phyloP scores from a whole-genome alignment of 305 asterid species.

The Fraxinus xanthoxyloides region DNA sequence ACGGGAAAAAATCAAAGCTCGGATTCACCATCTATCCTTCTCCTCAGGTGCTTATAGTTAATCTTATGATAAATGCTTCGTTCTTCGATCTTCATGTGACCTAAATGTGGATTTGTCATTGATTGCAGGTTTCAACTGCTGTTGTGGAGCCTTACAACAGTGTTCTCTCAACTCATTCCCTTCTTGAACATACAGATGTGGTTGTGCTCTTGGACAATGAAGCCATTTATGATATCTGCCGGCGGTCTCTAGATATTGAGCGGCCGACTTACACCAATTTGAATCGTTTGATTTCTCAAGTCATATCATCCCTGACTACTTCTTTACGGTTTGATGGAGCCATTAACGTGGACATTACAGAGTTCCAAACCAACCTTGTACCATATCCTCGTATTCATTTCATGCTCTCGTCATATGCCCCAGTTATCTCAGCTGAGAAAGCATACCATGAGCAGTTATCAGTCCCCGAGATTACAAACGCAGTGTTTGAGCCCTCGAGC shows the following conservation, averaged over 20 bases:
- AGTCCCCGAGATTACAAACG: slow-evolving; percentile 51
- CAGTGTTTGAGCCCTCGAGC: slow-evolving; percentile 54
- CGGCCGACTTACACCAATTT: slow-evolving; percentile 62
- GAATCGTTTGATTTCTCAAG: slow-evolving; percentile 60
- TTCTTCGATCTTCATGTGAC: not conserved
- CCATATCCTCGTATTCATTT: slow-evolving; percentile 59
- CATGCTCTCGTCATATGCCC: slow-evolving; percentile 56
- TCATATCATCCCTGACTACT: slow-evolving; percentile 61
- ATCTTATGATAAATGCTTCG: not conserved
- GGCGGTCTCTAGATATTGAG: slow-evolving; percentile 62
- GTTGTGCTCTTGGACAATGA: slow-evolving; percentile 57
- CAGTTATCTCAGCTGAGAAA: slow-evolving; percentile 54
- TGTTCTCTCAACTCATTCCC: slow-evolving; percentile 64
- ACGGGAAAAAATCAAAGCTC: slow-evolving; percentile 48
- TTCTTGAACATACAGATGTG: slow-evolving; percentile 64
- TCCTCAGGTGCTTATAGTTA: slow-evolving; percentile 36
- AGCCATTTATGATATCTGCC: slow-evolving; percentile 64
- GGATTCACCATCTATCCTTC: slow-evolving; percentile 52
- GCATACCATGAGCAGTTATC: slow-evolving; percentile 60
- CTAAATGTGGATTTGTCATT: not conserved
- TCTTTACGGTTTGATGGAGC: slow-evolving; percentile 70
- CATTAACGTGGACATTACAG: slow-evolving; percentile 46
- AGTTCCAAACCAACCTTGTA: slow-evolving; percentile 56
- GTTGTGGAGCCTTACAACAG: slow-evolving; percentile 75
- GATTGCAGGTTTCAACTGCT: slow-evolving; percentile 57